Evolutionary conservation across 768 basidiomycete genomes (phyloP).

Genomic region (Panaeolus cyanescens): DNA sequence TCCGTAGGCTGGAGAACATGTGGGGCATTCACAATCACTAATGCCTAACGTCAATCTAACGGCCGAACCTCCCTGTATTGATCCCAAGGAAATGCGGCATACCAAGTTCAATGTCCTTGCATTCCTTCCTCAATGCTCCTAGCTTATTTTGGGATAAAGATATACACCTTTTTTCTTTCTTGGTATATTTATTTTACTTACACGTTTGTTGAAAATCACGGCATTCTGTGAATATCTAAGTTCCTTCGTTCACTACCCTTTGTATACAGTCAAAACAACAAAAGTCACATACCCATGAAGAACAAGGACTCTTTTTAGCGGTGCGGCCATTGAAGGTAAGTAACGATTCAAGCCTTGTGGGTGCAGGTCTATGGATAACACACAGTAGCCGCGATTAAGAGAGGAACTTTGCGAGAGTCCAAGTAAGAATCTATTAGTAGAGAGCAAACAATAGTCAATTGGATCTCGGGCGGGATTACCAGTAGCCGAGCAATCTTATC

Average conservation of each 20-base stretch:
- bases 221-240: constrained; percentile 74
- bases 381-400: too few relatives aligned
- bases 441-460: background rate
- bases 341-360: too few relatives aligned
- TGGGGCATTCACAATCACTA: constrained; percentile 79
- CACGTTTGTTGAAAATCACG: constrained; percentile 69
- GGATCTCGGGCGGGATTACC: background rate
- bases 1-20: constrained; percentile 69
- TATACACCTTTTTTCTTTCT: background rate
- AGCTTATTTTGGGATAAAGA: constrained; percentile 40
- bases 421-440: too few relatives aligned
- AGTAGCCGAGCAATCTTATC: background rate
- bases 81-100: constrained; percentile 6
- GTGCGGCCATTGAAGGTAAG: constrained; percentile 21
- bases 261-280: background rate
- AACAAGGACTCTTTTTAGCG: constrained; percentile 34
- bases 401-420: too few relatives aligned
- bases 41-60: background rate
- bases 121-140: constrained; percentile 72
- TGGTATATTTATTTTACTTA: constrained; percentile 29
- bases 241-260: background rate
- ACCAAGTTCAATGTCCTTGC: constrained; percentile 71
- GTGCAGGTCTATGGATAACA: too few relatives aligned
- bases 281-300: constrained; percentile 41
- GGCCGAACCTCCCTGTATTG: background rate